phyloP scores from a whole-genome alignment of 306 rosid genomes.

The Cyclanthera cordifolia region DNA sequence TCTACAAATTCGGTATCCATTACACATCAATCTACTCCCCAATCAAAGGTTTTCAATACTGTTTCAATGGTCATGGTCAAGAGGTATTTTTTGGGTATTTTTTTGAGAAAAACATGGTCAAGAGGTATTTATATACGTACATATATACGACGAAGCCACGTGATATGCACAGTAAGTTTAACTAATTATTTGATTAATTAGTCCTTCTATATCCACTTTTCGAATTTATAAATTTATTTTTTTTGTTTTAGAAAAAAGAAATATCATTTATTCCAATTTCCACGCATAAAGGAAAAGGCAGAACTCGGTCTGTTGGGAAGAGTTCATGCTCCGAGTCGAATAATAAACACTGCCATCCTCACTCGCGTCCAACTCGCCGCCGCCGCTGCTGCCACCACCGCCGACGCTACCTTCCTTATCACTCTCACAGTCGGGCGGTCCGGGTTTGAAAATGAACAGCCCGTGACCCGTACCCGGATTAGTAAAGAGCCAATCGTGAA shows the following conservation, averaged over 20 bases:
- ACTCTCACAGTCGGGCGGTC: constrained; percentile 35
- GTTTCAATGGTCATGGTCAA: background rate
- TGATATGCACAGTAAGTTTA: background rate
- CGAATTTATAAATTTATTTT: background rate
- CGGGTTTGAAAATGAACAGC: constrained; percentile 67
- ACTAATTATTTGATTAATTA: background rate
- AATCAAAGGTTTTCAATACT: background rate
- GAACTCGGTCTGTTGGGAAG: background rate
- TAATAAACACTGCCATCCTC: constrained; percentile 11
- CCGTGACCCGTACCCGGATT: constrained; percentile 53
- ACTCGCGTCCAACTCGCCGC: background rate
- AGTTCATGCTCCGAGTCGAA: constrained; percentile 7
- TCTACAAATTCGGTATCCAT: background rate
- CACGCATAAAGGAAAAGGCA: constrained; percentile 12
- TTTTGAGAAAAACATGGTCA: background rate
- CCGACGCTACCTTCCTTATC: constrained; percentile 36
- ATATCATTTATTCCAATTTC: constrained; percentile 8
- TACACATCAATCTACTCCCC: background rate
- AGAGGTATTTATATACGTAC: background rate
- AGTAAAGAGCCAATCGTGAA: constrained; percentile 70
- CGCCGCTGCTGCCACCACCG: background rate
- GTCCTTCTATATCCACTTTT: background rate
- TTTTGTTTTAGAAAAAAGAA: background rate
- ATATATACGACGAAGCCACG: background rate
- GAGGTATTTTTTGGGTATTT: background rate